Evolutionary conservation across 495 filamentous ascomycete genomes (phyloP).

Genomic region (Daldinia grandis): DNA sequence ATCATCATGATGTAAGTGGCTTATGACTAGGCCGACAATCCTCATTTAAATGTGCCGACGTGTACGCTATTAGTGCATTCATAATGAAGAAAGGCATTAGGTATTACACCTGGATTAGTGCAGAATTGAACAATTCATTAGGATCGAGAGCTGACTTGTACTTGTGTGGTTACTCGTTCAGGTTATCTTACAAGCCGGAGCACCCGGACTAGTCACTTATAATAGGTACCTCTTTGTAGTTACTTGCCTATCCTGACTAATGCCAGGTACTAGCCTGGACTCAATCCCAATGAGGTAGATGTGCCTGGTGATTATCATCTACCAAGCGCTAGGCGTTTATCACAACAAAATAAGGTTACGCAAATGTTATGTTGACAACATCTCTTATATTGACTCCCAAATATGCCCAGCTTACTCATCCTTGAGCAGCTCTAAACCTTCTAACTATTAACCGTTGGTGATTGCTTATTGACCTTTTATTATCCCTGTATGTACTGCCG

Average conservation of each 20-base stretch:
- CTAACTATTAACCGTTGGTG: constrained; percentile 13
- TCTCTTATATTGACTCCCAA: constrained; percentile 26
- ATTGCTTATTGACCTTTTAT: constrained; percentile 20
- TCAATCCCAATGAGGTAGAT: constrained; percentile 22
- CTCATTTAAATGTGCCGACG: constrained; percentile 27
- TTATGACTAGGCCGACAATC: constrained; percentile 30
- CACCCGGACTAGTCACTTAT: constrained; percentile 1
- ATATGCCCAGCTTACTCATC: constrained; percentile 27
- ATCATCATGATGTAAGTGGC: constrained; percentile 33
- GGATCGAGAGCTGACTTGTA: background rate
- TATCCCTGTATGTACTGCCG: constrained; percentile 38
- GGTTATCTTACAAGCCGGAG: background rate
- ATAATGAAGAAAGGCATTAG: constrained; percentile 19
- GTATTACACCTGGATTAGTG: constrained; percentile 31
- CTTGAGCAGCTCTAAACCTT: constrained; percentile 6
- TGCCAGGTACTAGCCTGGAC: constrained; percentile 2
- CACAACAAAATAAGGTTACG: background rate
- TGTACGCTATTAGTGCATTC: constrained; percentile 9
- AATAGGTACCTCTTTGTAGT: background rate
- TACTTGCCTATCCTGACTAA: constrained; percentile 2
- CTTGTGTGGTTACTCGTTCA: background rate
- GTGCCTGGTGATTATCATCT: constrained; percentile 33
- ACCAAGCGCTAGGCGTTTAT: constrained; percentile 15
- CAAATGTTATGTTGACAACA: constrained; percentile 17
- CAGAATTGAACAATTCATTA: constrained; percentile 6